A percentile compares a stretch with the other conserved stretches of the same genome.
Conservation (phyloP, 2,329 filamentous ascomycete genomes). For the Cercospora brassicicola region DNA sequence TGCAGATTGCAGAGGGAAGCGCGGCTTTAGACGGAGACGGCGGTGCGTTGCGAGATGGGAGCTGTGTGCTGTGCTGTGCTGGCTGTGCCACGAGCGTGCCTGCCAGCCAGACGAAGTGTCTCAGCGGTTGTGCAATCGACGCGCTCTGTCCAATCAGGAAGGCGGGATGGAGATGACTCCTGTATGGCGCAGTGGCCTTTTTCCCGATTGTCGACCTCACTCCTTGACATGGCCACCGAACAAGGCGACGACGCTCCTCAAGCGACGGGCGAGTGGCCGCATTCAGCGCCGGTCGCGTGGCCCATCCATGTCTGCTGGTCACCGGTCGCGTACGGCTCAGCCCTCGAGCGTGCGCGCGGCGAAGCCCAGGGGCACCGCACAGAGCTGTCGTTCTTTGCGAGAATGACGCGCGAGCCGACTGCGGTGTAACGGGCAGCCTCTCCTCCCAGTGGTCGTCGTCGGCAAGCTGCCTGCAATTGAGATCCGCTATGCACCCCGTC, state of each 20-base stretch:
- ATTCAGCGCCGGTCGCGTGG: not conserved
- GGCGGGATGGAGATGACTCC: not conserved
- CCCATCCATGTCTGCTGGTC: not conserved
- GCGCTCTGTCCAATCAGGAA: not conserved
- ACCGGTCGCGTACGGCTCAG: not conserved
- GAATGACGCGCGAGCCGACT: slow-evolving; percentile 8
- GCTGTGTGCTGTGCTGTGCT: not conserved
- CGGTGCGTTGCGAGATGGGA: not conserved
- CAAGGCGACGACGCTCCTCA: not conserved
- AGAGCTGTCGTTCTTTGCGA: slow-evolving; percentile 20
- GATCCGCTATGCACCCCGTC: slow-evolving; percentile 18
- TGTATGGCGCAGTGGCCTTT: not conserved
- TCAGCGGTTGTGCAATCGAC: not conserved
- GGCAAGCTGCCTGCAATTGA: slow-evolving; percentile 1
- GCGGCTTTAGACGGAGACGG: not conserved
- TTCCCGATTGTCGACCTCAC: not conserved
- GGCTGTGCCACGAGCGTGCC: not conserved
- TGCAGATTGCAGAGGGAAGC: not conserved
- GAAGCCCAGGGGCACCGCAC: not conserved
- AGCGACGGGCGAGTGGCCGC: slow-evolving; percentile 3
- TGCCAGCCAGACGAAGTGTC: slow-evolving; percentile 1
- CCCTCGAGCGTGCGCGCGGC: not conserved
- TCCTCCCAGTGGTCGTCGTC: slow-evolving; percentile 13
- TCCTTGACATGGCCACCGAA: not conserved
- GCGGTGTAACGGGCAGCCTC: slow-evolving; percentile 8